Evolutionary conservation across 192 early-diverging fungal genomes (phyloP), one percentile per base, ranked within the genome.

Genomic region (Spizellomyces sp.): DNA sequence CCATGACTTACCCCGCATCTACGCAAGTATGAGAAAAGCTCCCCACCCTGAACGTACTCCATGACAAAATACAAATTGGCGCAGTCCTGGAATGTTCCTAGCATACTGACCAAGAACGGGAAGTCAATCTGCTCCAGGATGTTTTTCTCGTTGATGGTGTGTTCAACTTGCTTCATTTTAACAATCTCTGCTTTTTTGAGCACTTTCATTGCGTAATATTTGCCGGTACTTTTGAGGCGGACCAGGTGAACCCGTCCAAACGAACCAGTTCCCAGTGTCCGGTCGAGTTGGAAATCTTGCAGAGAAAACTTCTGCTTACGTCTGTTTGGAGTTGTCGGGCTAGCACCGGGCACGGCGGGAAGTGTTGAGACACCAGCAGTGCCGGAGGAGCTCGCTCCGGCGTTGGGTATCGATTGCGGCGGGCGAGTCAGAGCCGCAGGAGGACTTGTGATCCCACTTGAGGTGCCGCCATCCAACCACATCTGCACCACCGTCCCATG

Each of bases 131-230:
- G 81, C 70, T 94, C 95, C 17, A 99, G 82, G 71, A 99, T 96
- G 62, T 87, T 84, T 73, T 95, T 94, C 82, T 99, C 96, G 82
- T 96, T 99, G 71, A 96, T 92, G 43, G 95, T 97, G 74, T 99
- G 95, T 83, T 99, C 95, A 9, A 99, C 95, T 76, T 99, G 96
- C 78, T 94, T 94, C 76, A 94, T 84, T 61, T 92, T 90, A 52
- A 99, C 94, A 7, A 99, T 94, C 66, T 99, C 94, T 45, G 87
- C 78, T 79, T 99, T 99, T 65, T 90, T 91, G 54, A 99, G 83
- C 5, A 95, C 95, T 77, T 99, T 99, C 89, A 97, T 99, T 5
- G 96, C 95, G 77, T 95, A 96, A 84, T 90, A 96, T 67, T 90
- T 87, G 54, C 87, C 87, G 45, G 91, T 95, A 48, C 82, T 74